Evolutionary conservation across 768 basidiomycete species (phyloP), one percentile per base, ranked within the genome.

Genomic region (Tulasnella sp.): DNA sequence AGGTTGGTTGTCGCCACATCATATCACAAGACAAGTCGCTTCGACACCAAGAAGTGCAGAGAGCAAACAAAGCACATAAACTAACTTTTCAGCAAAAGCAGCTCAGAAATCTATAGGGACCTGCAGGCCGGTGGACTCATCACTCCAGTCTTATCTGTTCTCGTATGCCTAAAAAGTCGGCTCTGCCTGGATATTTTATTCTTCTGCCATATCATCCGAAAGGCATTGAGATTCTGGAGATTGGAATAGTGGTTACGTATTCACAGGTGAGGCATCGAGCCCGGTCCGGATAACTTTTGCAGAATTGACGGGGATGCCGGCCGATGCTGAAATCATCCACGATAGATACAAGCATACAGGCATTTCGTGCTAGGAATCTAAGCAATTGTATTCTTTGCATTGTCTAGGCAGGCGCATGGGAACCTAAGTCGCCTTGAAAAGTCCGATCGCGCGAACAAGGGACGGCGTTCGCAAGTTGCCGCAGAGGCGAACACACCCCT

Each of bases 131-230:
- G 46, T 14, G 46, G 46, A 14, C 0, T 46, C 41, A 90, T 41
- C 0, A 86, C 85, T 20, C 82, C 82, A 76, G 87, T 64, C 84
- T 87, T 86, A 16, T 44, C 87, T 87, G 31, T 83, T 80, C 84
- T 87, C 85, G 84, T 86, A 88, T 24, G 85, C 75, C 7, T 84
- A 28, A 83, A 88, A 88, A 0, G 88, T 87, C 28, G 88, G 88
- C 88, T 88, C 83, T 88, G 3, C 1, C 2, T n/a, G n/a, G n/a
- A 60, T 60, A n/a, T 24, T 8, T 16, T n/a, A 28, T 24, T 60
- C 58, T 12, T 60, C n/a, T 16, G 22, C 58, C 58, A 28, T 16
- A 60, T n/a, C 58, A 7, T 60, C 18, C 18, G 16, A 46, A 42
- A 58, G 24, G 6, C 24, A 28, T 16, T 28, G 8, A 2, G 31